A percentile compares a stretch with the other conserved stretches of the same genome.
These are phyloP conservation scores for Alternaria novae-zelandiae DNA, from an alignment of 2,329 filamentous ascomycete genomes.

Conservation along the genomic window DNA sequence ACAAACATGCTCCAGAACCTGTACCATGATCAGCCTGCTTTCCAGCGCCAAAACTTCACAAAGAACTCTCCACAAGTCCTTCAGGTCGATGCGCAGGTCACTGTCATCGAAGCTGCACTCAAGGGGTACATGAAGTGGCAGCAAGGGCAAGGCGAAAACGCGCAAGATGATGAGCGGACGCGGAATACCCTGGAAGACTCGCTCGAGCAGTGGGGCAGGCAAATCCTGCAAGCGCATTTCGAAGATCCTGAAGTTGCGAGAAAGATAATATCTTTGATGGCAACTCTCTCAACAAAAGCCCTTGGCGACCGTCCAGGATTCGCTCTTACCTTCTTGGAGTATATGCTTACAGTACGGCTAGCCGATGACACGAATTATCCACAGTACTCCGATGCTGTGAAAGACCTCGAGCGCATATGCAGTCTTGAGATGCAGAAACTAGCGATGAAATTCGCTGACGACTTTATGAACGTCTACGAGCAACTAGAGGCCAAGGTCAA, in stretches of 20 bases:
- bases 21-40: slow-evolving; percentile 72
- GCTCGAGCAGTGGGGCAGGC: slow-evolving; percentile 75
- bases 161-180: slow-evolving; percentile 58
- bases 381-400: slow-evolving; percentile 85
- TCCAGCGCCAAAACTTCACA: slow-evolving; percentile 61
- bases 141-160: slow-evolving; percentile 57
- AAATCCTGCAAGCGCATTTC: slow-evolving; percentile 72
- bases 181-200: slow-evolving; percentile 65
- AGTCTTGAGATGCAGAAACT: slow-evolving; percentile 88
- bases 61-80: slow-evolving; percentile 77
- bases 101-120: slow-evolving; percentile 84
- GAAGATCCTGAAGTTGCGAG: slow-evolving; percentile 87
- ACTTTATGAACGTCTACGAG: slow-evolving; percentile 86
- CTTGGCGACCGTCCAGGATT: slow-evolving; percentile 79
- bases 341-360: slow-evolving; percentile 86
- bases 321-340: slow-evolving; percentile 87
- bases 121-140: slow-evolving; percentile 90
- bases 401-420: slow-evolving; percentile 83
- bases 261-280: slow-evolving; percentile 79
- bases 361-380: slow-evolving; percentile 72
- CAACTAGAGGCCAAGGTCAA: slow-evolving; percentile 83
- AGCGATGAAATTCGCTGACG: slow-evolving; percentile 88
- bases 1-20: slow-evolving; percentile 76
- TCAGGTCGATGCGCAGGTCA: slow-evolving; percentile 85
- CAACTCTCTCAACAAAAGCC: slow-evolving; percentile 82